A percentile compares a stretch with the other conserved stretches of the same genome.
Evolutionary conservation across 768 basidiomycete genomes (phyloP).

Genomic region (Rhodotorula paludigena): DNA sequence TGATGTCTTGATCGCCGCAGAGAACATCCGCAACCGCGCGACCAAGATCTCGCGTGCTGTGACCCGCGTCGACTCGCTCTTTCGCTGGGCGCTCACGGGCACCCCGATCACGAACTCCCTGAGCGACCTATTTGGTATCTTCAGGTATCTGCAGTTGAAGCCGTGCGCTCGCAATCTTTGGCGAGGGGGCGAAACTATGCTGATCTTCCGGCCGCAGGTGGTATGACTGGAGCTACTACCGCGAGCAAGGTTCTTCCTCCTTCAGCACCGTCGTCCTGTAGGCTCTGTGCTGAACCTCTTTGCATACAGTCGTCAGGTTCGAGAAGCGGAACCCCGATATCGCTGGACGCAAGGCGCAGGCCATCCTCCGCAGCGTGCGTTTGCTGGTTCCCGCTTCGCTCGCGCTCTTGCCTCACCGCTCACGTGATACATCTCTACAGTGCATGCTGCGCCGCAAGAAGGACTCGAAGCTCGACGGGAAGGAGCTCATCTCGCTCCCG

Average conservation of each 20-base stretch:
- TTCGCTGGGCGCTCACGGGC: conserved; percentile 69
- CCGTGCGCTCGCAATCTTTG: too few species aligned
- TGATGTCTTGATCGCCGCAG: conserved; percentile 51
- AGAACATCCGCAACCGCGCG: conserved; percentile 46
- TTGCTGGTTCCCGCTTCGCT: too few species aligned
- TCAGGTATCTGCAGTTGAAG: conserved; percentile 62
- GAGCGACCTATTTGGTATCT: conserved; percentile 70
- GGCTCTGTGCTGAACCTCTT: neutral
- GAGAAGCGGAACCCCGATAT: conserved; percentile 59
- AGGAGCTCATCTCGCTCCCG: conserved; percentile 20
- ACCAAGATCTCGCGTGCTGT: conserved; percentile 56
- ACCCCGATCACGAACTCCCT: conserved; percentile 73
- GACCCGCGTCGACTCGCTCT: conserved; percentile 54
- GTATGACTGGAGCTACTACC: conserved; percentile 63
- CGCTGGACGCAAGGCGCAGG: conserved; percentile 64
- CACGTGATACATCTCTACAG: neutral
- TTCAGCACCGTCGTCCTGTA: neutral
- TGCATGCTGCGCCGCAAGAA: conserved; percentile 71
- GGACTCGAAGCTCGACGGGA: conserved; percentile 33
- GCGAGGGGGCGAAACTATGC: too few species aligned
- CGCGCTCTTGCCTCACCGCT: neutral
- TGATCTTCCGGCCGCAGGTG: too few species aligned
- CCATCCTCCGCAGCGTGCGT: conserved; percentile 56
- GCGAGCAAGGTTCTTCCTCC: conserved; percentile 46
- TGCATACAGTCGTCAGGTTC: neutral